phyloP scores from a whole-genome alignment of 176 grass and related monocot species.

The Aegilops bicornis region DNA sequence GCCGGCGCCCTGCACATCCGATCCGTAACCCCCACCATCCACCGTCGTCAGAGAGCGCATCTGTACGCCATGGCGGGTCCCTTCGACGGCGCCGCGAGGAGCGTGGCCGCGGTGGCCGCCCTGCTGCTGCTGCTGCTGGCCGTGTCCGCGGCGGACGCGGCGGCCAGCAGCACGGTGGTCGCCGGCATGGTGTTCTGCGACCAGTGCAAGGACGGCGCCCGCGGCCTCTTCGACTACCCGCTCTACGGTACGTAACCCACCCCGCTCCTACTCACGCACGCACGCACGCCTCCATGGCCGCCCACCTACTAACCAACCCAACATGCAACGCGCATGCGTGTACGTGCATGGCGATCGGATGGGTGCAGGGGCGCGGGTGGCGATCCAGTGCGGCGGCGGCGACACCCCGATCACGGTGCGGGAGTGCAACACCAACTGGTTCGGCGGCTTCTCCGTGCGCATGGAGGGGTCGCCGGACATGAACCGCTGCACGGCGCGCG shows the following conservation, averaged over 20 bases:
- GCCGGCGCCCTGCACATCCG: neutral
- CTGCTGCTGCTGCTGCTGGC: neutral
- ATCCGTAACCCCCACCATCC: no score
- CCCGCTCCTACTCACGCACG: neutral
- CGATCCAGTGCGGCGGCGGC: conserved; percentile 64
- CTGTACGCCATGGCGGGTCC: neutral
- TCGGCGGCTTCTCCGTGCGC: conserved; percentile 63
- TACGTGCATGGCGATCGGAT: neutral
- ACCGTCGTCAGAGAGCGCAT: neutral
- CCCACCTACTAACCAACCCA: neutral
- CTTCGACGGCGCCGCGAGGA: neutral
- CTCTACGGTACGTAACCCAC: conserved; percentile 47
- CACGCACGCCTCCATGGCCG: neutral
- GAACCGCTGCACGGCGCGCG: conserved; percentile 72
- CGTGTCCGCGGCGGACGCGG: neutral
- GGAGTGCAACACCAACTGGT: conserved; percentile 86
- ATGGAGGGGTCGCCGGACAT: conserved; percentile 76
- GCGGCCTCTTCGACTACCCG: conserved; percentile 77
- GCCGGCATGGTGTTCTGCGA: conserved; percentile 93
- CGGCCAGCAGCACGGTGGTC: conserved; percentile 53
- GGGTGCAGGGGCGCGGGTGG: conserved; percentile 61
- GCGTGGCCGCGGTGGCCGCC: neutral
- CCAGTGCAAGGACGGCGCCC: conserved; percentile 78
- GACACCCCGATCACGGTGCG: conserved; percentile 36
- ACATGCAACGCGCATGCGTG: neutral